phyloP scores from a whole-genome alignment of 441 rosid species.

The Gossypium davidsonii region DNA sequence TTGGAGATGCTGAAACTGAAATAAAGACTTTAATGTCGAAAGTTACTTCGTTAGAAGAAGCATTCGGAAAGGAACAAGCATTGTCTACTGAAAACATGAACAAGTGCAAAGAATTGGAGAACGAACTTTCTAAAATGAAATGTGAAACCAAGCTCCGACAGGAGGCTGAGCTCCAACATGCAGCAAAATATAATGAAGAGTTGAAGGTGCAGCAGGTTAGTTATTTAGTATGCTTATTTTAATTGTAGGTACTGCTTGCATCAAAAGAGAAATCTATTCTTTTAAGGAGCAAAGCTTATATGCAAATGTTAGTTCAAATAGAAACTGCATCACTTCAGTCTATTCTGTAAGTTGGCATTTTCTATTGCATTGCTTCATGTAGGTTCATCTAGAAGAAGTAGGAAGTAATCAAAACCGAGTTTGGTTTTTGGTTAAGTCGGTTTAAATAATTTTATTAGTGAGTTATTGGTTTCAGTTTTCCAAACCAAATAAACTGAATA shows the following conservation, averaged over 20 bases:
- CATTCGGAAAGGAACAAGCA: slow-evolving; percentile 37
- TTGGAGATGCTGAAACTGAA: slow-evolving; percentile 48
- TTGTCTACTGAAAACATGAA: slow-evolving; percentile 37
- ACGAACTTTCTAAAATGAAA: slow-evolving; percentile 48
- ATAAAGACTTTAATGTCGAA: slow-evolving; percentile 39
- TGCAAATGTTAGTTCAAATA: neutral
- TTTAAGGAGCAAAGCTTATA: neutral
- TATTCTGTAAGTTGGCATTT: neutral
- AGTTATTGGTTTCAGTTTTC: too few relatives aligned
- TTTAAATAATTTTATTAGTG: neutral
- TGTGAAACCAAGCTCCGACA: slow-evolving; percentile 32
- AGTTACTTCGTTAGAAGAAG: slow-evolving; percentile 43
- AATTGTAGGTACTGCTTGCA: neutral
- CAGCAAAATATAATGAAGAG: slow-evolving; percentile 32
- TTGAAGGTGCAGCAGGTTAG: slow-evolving; percentile 63
- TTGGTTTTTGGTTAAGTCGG: neutral
- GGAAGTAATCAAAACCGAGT: too few relatives aligned
- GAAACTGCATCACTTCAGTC: neutral
- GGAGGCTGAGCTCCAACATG: slow-evolving; percentile 29
- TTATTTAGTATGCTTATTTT: neutral
- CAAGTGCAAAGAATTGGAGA: slow-evolving; percentile 43
- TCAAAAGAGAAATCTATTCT: neutral
- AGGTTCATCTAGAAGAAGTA: neutral
- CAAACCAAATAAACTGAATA: too few relatives aligned
- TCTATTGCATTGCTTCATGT: neutral